Evolutionary conservation across 495 filamentous ascomycete species (phyloP), one percentile per base, ranked within the genome.

Genomic region (Aspergillus steynii): DNA sequence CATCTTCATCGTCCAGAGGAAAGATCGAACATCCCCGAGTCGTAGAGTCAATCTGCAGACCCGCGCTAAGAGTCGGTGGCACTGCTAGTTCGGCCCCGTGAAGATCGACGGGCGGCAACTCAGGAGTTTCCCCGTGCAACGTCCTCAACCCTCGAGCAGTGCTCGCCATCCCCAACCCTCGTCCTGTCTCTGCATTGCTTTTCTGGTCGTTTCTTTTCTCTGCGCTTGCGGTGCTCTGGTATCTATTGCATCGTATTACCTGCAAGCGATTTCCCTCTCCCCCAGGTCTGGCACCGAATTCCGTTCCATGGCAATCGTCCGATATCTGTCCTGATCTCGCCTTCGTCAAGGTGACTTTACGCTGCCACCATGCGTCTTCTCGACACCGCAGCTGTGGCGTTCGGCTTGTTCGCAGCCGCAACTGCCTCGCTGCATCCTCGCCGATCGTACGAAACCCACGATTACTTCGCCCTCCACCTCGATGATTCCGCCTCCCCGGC

Each of bases 401-500:
- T 77, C 45, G 69, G 65, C 63, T 65, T 77, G 56, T 73, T 63
- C 20, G 65, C 71, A 53, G 67, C 72, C 9, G 71, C 75, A 60
- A 67, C 77, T 61, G 74, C 80, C 60, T 75, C 64, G 65, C 69
- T 82, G 72, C 76, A 76, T 70, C 70, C 75, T 73, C 75, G 85
- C 32, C 76, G 86, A 29, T 79, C 90, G 65, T 88, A 88, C 73
- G 84, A 88, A 10, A 81, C 86, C 5, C 88, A 88, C 75, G 92
- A 97, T 69, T 97, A 93, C 75, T 96, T 97, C 72, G 92, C 93
- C 53, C 80, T 97, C 53, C 90, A 96, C 61, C 86, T 97, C 61
- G 86, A 86, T 49, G 76, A 83, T 14, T 75, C 82, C 48, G 80
- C 80, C 27, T 80, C 85, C 3, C 95, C 96, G 28, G 73, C 82